phyloP scores from a whole-genome alignment of 2,329 filamentous ascomycete genomes.

The Epichloe scottii region DNA sequence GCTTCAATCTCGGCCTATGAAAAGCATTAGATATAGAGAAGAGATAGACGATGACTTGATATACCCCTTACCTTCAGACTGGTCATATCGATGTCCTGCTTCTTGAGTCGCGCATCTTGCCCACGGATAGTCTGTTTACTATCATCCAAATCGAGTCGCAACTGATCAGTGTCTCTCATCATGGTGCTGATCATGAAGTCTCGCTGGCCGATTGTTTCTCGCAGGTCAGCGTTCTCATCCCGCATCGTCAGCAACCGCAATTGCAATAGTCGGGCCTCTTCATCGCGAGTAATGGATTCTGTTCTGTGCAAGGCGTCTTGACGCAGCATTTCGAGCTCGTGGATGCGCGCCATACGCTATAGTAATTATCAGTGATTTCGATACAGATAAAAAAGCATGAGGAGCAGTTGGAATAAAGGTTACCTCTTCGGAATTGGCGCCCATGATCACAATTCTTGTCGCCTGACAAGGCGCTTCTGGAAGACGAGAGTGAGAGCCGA shows the following conservation, averaged over 20 bases:
- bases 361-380: constrained; percentile 7
- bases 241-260: constrained; percentile 59
- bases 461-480: neutral
- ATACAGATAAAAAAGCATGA: neutral
- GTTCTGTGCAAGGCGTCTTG: constrained; percentile 51
- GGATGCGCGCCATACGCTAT: constrained; percentile 33
- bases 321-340: constrained; percentile 57
- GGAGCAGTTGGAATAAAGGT: neutral
- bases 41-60: too few relatives aligned
- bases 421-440: constrained; percentile 17
- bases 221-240: constrained; percentile 59
- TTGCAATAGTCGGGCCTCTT: constrained; percentile 57
- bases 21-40: neutral
- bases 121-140: constrained; percentile 28
- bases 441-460: constrained; percentile 13
- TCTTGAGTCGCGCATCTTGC: constrained; percentile 35
- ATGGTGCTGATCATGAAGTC: constrained; percentile 45
- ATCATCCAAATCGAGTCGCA: constrained; percentile 30
- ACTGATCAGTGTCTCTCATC: constrained; percentile 25
- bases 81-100: constrained; percentile 35
- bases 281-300: constrained; percentile 59
- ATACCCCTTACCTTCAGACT: constrained; percentile 30
- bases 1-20: constrained; percentile 57
- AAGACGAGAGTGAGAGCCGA: neutral
- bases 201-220: constrained; percentile 46